Evolutionary conservation across 257 asterid species (phyloP), one percentile per base, ranked within the genome.

Genomic region (Solanum clarkiae): DNA sequence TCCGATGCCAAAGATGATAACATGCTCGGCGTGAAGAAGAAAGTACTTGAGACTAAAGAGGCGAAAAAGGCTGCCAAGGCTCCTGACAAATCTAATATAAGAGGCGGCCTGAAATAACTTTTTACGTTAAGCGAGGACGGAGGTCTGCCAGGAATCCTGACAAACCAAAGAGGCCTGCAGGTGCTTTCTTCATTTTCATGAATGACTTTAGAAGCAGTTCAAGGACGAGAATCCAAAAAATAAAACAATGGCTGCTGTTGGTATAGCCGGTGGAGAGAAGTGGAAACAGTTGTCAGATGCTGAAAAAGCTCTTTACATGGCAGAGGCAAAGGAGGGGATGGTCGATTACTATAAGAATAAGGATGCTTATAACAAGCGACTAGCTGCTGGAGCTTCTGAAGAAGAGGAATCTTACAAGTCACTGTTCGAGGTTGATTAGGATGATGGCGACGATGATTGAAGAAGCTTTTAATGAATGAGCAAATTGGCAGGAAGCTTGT

Each of bases 111-210:
- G 93, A 94, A 4, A 93, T 97, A 49, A 94, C 97, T 65, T 95
- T 93, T 80, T 92, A 92, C 87, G 93, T 95, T 40, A 40, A 40
- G 53, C 1, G 16, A 40, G 24, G 36, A 62, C 5, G 79, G 80
- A 71, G 32, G 32, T 40, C 80, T 10, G 10, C 8, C 55, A 93
- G 93, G 92, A 97, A 95, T 84, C 98, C 98, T 7, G 89, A 93
- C 90, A 95, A 93, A 90, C 97, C 98, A 1, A 95, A 93, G 91
- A 92, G 95, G 91, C 97, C 98, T 75, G 94, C 95, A 5, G 91
- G 96, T 68, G 95, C 98, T 70, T 95, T 95, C 85, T 93, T 93
- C 88, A 92, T 95, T 24, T 95, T 93, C 94, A 93, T 93, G 98
- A 95, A 94, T 87, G 98, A 94, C 17, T 93, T 94, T 77, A 88